Conservation (phyloP, 164 flowering plant species). For the Annona squamosa region DNA sequence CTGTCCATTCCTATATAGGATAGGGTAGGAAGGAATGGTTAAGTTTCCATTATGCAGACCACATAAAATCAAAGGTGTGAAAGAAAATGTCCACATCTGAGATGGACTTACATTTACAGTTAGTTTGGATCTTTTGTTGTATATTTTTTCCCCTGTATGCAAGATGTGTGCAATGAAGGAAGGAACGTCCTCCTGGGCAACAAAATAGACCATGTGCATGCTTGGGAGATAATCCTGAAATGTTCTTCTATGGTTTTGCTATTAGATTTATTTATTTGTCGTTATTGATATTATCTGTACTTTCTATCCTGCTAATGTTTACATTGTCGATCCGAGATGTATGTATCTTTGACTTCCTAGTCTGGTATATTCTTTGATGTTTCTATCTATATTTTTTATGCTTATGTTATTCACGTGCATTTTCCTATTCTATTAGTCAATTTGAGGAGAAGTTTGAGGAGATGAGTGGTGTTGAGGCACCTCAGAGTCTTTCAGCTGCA, state of each 20-base stretch:
- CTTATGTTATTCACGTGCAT: constrained; percentile 3
- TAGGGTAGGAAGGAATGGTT: neutral
- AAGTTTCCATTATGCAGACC: neutral
- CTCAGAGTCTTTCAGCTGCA: constrained; percentile 31
- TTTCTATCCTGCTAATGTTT: neutral
- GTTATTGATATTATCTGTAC: neutral
- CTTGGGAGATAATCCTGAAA: neutral
- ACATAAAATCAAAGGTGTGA: neutral
- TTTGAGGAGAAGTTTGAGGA: constrained; percentile 90
- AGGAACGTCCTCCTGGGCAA: neutral
- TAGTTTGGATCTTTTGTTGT: neutral
- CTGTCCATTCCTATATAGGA: neutral
- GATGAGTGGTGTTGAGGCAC: constrained; percentile 45
- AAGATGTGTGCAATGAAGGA: neutral
- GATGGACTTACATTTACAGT: neutral
- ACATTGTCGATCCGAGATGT: neutral
- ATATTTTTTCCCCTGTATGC: neutral
- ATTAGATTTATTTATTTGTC: neutral
- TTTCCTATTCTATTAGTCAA: constrained; percentile 38
- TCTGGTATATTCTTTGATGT: too few species aligned
- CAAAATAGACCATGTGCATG: neutral
- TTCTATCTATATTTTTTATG: neutral
- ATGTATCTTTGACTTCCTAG: too few species aligned
- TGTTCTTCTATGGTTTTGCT: neutral
- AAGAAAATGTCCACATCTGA: neutral